phyloP scores from a whole-genome alignment of 2,329 filamentous ascomycete species.

The Calonectria crousiana region DNA sequence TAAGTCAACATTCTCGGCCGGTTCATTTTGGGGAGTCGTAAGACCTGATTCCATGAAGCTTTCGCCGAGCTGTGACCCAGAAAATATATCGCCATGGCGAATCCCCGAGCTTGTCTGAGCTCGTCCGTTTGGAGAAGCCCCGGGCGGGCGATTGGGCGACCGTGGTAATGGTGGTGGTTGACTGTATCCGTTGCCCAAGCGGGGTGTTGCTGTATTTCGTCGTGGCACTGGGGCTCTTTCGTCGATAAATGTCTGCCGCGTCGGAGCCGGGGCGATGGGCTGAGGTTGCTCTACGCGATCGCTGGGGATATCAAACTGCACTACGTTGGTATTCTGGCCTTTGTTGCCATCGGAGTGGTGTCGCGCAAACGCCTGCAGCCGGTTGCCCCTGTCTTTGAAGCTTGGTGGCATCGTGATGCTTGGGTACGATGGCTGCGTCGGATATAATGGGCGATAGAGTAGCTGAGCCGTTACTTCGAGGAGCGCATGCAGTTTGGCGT shows the following conservation, averaged over 20 bases:
- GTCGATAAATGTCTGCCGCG: constrained; percentile 48
- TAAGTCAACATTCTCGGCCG: constrained; percentile 38
- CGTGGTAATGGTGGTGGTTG: constrained; percentile 37
- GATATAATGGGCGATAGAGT: constrained; percentile 5
- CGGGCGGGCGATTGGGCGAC: constrained; percentile 33
- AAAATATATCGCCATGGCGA: constrained; percentile 47
- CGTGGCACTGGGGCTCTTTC: constrained; percentile 50
- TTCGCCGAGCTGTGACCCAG: constrained; percentile 54
- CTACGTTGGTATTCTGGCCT: constrained; percentile 34
- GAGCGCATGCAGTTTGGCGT: constrained; percentile 20
- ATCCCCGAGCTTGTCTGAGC: constrained; percentile 29
- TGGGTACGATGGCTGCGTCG: not conserved
- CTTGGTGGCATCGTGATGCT: constrained; percentile 45
- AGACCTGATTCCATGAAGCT: constrained; percentile 55
- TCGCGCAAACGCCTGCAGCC: constrained; percentile 49
- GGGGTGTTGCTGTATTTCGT: constrained; percentile 46
- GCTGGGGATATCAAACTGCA: constrained; percentile 33
- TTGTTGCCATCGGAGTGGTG: constrained; percentile 39
- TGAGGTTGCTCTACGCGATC: constrained; percentile 37
- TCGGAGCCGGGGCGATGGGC: constrained; percentile 30
- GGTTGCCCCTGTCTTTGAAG: constrained; percentile 47
- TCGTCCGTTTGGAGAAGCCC: constrained; percentile 38
- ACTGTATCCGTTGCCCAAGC: constrained; percentile 39
- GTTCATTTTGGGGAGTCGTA: constrained; percentile 52
- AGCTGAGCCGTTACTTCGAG: constrained; percentile 18